Base-by-base conservation (phyloP, 257 asterid genomes). In the Cordia subcordata region DNA sequence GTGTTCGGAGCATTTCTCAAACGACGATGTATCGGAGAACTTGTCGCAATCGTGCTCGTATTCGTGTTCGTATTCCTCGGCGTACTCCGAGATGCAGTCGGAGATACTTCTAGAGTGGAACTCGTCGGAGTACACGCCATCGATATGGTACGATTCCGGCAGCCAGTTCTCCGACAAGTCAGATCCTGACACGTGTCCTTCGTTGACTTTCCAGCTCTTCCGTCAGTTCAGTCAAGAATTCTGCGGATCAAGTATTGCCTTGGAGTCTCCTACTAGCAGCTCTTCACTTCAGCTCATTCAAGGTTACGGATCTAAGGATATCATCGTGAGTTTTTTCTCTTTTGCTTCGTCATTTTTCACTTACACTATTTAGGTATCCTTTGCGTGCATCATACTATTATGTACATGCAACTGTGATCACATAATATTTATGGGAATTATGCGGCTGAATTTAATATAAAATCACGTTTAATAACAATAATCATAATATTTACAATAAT, bases 91-190 rank as follows among this genome's bases (percentile, higher is more conserved):
- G 52, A 60, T 72, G 46, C 66, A 57, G 49, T 76, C 85, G 57
- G 88, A 78, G 38, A 60, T 75, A 38, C 69, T 68, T 62, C 75
- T 59, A 21, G 74, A 73, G 32, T 51, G 65, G 63, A 93, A 83
- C 52, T 58, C 70, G 20, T 81, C 89, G 19, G 90, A 85, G 5
- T 82, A 82, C 60, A 65, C 87, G 33, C 78, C 82, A 33, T 82
- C 90, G 18, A 50, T 79, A 20, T 83, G 95, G 94, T 68, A 60
- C 69, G 79, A 77, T 63, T 86, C 99, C 40, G 97, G 99, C 60
- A 88, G 99, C 75, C 94, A 86, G 57, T 84, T 92, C 66, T 92
- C 96, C 33, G 94, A 84, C 72, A 80, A 75, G 62, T 86, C 94
- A 15, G 64, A 46, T 32, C 74, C 68, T 53, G 88, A 78, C 39